phyloP scores from a whole-genome alignment of 306 rosid species.

The Hippophae rhamnoides region DNA sequence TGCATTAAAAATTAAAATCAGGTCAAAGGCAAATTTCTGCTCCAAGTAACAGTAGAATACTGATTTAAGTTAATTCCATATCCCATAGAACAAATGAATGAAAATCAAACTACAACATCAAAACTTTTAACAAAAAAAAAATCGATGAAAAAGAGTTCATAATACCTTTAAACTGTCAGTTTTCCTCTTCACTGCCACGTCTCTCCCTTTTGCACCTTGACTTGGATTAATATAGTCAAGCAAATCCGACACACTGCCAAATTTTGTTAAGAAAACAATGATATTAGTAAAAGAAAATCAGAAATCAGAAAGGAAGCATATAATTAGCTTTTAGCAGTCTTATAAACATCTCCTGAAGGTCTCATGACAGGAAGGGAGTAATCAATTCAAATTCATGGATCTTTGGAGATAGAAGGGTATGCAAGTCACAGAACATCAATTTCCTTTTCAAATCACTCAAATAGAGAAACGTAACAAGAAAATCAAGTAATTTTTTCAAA shows the following conservation, averaged over 20 bases:
- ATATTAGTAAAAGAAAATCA: slow-evolving; percentile 4
- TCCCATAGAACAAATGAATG: neutral
- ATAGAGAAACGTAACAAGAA: too few relatives aligned
- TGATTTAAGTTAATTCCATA: too few relatives aligned
- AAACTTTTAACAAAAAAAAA: neutral
- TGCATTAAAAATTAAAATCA: too few relatives aligned
- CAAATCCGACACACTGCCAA: slow-evolving; percentile 86
- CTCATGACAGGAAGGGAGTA: too few relatives aligned
- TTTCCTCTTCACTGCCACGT: slow-evolving; percentile 61
- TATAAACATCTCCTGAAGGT: neutral
- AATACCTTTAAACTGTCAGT: slow-evolving; percentile 56
- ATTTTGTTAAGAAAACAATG: slow-evolving; percentile 4
- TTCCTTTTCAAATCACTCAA: too few relatives aligned
- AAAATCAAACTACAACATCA: neutral
- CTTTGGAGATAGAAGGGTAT: too few relatives aligned
- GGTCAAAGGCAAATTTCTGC: too few relatives aligned
- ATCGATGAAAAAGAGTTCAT: neutral
- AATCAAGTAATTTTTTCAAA: too few relatives aligned
- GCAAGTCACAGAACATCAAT: too few relatives aligned
- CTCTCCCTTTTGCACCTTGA: slow-evolving; percentile 68
- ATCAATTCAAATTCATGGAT: too few relatives aligned
- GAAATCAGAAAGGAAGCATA: neutral
- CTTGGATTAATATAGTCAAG: slow-evolving; percentile 90
- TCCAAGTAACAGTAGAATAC: too few relatives aligned
- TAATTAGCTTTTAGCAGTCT: neutral